Percentiles rank a stretch among this genome's conserved stretches.
Evolutionary conservation across 208 protist species (phyloP).

Genomic region (Porcisia deanei): DNA sequence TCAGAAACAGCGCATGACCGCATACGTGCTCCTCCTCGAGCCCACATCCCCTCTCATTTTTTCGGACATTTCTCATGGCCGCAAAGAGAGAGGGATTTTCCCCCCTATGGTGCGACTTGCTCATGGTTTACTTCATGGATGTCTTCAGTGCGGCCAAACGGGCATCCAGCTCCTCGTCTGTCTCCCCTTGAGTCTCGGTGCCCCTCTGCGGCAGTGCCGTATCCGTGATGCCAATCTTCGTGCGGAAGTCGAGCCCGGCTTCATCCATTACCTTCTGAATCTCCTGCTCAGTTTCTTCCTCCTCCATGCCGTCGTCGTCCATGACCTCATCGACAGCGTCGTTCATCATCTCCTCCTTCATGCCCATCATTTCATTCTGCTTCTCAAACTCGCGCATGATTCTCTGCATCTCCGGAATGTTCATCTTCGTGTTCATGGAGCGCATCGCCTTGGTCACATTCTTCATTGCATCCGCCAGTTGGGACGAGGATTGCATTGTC

Average conservation of each 20-base stretch:
- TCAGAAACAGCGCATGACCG: background rate
- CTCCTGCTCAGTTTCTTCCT: constrained; percentile 90
- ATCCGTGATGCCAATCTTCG: constrained; percentile 71
- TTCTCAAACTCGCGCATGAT: constrained; percentile 99
- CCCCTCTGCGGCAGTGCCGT: constrained; percentile 46
- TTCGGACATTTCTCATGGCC: background rate
- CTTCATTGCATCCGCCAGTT: constrained; percentile 93
- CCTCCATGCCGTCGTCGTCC: constrained; percentile 91
- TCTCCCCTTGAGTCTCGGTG: constrained; percentile 44
- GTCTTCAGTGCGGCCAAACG: constrained; percentile 78
- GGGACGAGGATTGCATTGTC: constrained; percentile 91
- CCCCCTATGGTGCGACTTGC: background rate
- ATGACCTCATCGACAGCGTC: constrained; percentile 93
- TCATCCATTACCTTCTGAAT: constrained; percentile 93
- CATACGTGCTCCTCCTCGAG: background rate
- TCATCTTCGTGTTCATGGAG: constrained; percentile 97
- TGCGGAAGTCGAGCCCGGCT: constrained; percentile 87
- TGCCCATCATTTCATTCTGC: constrained; percentile 97
- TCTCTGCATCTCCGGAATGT: constrained; percentile 96
- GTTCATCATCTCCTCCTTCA: constrained; percentile 99
- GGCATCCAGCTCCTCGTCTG: constrained; percentile 85
- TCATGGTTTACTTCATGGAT: constrained; percentile 63
- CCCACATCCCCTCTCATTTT: background rate
- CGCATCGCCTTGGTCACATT: constrained; percentile 92
- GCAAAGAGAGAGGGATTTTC: background rate